A percentile compares a stretch with the other conserved stretches of the same genome.
phyloP scores from a whole-genome alignment of 2,329 filamentous ascomycete species.

The Pseudogymnoascus sp. region DNA sequence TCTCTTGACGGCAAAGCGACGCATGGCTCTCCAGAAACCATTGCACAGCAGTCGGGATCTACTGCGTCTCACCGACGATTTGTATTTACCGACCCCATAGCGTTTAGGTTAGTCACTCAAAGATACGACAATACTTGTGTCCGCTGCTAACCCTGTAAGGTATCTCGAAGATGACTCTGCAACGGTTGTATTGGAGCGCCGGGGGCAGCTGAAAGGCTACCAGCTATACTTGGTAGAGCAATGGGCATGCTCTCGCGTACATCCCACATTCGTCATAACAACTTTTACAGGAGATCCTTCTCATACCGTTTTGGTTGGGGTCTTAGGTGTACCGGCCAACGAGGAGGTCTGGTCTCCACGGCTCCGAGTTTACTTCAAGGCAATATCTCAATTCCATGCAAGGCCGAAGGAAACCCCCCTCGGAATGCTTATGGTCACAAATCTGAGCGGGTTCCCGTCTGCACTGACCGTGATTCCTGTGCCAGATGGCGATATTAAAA shows the following conservation, averaged over 20 bases:
- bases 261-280: constrained; percentile 84
- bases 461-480: constrained; percentile 86
- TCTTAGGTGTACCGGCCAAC: constrained; percentile 74
- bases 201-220: constrained; percentile 66
- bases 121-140: background rate
- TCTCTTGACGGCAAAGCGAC: constrained; percentile 12
- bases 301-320: constrained; percentile 68
- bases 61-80: constrained; percentile 37
- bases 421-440: constrained; percentile 87
- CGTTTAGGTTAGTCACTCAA: constrained; percentile 38
- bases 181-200: constrained; percentile 65
- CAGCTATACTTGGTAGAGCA: constrained; percentile 93
- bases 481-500: constrained; percentile 74
- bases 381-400: constrained; percentile 77
- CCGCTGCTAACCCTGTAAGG: constrained; percentile 30
- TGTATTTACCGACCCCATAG: constrained; percentile 57
- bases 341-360: constrained; percentile 71
- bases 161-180: constrained; percentile 80
- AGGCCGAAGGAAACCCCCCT: constrained; percentile 71
- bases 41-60: background rate
- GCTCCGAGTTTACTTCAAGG: constrained; percentile 75
- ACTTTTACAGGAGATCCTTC: constrained; percentile 84
- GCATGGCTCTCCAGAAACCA: constrained; percentile 6
- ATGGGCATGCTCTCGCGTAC: constrained; percentile 87
- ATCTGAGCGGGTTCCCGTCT: constrained; percentile 84